Evolutionary conservation across 306 rosid species (phyloP).

Genomic region (Gastrolobium bilobum): DNA sequence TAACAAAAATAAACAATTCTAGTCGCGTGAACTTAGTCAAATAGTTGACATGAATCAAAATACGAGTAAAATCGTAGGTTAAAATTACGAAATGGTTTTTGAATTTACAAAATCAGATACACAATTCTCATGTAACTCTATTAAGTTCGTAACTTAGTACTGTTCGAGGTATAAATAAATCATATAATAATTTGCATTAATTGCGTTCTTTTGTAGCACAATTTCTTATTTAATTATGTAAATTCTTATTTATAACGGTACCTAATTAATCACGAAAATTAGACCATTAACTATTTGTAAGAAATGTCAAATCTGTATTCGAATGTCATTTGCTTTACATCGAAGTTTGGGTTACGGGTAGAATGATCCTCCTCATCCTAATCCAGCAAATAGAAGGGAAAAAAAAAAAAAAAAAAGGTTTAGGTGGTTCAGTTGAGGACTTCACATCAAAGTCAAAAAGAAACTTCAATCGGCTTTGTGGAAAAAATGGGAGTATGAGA

Average conservation of each 20-base stretch:
- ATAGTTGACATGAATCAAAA: not conserved
- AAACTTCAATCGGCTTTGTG: slow-evolving; percentile 31
- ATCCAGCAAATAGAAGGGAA: not conserved
- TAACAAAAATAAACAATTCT: not conserved
- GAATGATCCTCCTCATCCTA: not conserved
- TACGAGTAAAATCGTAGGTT: not conserved
- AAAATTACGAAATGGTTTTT: not conserved
- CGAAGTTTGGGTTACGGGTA: slow-evolving; percentile 30
- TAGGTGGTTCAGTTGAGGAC: slow-evolving; percentile 9
- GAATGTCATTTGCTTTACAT: slow-evolving; percentile 40
- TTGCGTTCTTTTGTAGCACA: not conserved
- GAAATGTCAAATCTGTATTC: slow-evolving; percentile 24
- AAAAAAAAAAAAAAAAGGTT: not conserved
- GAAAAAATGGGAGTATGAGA: slow-evolving; percentile 25
- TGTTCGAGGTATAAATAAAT: not conserved
- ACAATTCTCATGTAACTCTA: not conserved
- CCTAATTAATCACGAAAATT: not conserved
- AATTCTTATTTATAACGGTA: not conserved
- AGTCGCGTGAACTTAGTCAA: not conserved
- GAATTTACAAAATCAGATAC: not conserved
- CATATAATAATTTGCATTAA: not conserved
- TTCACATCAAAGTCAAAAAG: slow-evolving; percentile 24
- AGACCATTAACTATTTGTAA: not conserved
- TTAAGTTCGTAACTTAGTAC: no score
- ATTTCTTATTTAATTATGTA: not conserved